Evolutionary conservation across 768 basidiomycete genomes (phyloP), one percentile per base, ranked within the genome.

Genomic region (Chalciporus chontae): DNA sequence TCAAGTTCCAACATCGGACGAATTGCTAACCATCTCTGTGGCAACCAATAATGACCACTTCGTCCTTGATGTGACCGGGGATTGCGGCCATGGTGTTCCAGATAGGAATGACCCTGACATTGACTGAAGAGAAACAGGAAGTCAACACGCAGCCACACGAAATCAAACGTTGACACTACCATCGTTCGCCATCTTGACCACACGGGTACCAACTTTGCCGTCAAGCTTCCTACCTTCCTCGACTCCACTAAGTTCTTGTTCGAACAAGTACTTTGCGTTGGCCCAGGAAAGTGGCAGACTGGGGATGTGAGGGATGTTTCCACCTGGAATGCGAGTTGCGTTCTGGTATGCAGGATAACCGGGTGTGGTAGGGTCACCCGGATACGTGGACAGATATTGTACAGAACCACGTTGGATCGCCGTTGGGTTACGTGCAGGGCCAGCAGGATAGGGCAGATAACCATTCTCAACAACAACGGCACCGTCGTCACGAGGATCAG

Each of bases 251-350:
- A 82, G 77, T 56, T 81, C 80, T 50, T 79, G 66, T 37, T 67
- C 73, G 8, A 93, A 70, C 8, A 94, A 70, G 15, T 77, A 74
- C 53, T 84, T 68, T 0, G 91, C 94, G 61, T 94, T 95, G 40
- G 75, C 70, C 85, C 90, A 94, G 0, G 87, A 90, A 55, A 96
- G 81, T 1, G 95, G 95, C n/a, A 97, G 68, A 60, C 90, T 92
- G 1, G 90, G 90, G 52, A 93, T 92, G 15, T 62, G 66, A 2
- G 90, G 88, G 32, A 86, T 78, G 56, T 85, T 89, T 38, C 66
- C 70, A 19, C 74, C 78, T 32, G 79, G 78, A 24, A 69, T 71
- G 41, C 88, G 78, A 11, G 86, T 84, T 34, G 82, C 81, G 60
- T 93, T 83, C 63, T 83, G 78, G 66, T 97, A 97, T 1, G 94